These are phyloP conservation scores for Fusarium humuli DNA, from an alignment of 2,329 filamentous ascomycete species.

Conservation along the genomic window DNA sequence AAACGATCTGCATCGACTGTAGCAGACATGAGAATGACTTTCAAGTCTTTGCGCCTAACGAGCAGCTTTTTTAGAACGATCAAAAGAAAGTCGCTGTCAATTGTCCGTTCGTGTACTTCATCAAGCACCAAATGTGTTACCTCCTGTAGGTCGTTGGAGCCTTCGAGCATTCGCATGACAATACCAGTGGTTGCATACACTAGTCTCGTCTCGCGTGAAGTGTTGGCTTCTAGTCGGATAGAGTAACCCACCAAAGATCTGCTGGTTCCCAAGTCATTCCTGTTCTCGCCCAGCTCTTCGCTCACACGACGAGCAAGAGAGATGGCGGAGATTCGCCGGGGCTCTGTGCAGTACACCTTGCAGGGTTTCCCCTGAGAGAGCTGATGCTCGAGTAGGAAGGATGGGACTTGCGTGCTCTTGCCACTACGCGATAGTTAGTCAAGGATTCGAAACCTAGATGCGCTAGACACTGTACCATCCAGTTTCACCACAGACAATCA, in stretches of 20 bases:
- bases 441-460: background rate
- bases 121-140: constrained; percentile 96
- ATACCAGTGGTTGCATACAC: constrained; percentile 93
- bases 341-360: constrained; percentile 96
- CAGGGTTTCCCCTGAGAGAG: constrained; percentile 82
- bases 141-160: constrained; percentile 84
- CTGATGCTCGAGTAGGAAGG: constrained; percentile 91
- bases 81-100: constrained; percentile 95
- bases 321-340: constrained; percentile 93
- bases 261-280: constrained; percentile 81
- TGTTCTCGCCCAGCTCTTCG: constrained; percentile 90
- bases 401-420: constrained; percentile 97
- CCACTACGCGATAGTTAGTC: constrained; percentile 63
- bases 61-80: constrained; percentile 91
- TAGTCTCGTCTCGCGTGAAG: constrained; percentile 81
- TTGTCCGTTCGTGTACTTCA: constrained; percentile 95
- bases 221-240: constrained; percentile 91
- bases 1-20: constrained; percentile 94
- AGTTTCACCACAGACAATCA: constrained; percentile 96
- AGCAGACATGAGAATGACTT: constrained; percentile 96
- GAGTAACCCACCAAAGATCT: constrained; percentile 93
- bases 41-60: constrained; percentile 80
- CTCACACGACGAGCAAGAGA: constrained; percentile 93
- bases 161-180: constrained; percentile 97
- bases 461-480: constrained; percentile 70